Base-by-base conservation (phyloP, 768 basidiomycete species). In the Amanita polypyramis region DNA sequence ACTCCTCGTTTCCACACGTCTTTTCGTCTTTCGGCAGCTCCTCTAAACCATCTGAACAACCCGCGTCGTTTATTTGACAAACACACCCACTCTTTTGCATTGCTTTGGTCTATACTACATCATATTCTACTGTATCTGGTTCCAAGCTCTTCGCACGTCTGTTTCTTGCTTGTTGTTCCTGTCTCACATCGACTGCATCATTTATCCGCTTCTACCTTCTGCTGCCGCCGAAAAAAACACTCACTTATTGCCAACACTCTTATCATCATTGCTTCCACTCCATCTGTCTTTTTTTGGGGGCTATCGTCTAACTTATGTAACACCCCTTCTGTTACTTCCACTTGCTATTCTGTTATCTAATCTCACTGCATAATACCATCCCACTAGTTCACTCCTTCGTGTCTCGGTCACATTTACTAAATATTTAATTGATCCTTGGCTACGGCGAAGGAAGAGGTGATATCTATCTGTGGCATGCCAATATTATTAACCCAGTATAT, bases 361-460 rank as follows among this genome's bases (percentile, higher is more conserved):
- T 47, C 35, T 40, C n/a, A 30, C 40, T 48, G 30, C 37, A 48
- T 41, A 41, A 41, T 48, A 39, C 5, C 44, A 21, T 45, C 10
- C 34, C 15, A 11, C 19, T 19, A 5, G 12, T 35, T n/a, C 34
- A 12, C 2, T 36, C 34, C 44, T 36, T 45, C 20, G n/a, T 35
- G 44, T 35, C 14, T 43, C n/a, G 33, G 29, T 42, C 10, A 17
- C 19, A n/a, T 14, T 11, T 42, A 17, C 10, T 33, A 40, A 15
- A 37, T 14, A 29, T 12, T 45, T 20, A 19, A 30, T 44, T 44
- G 19, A 17, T 47, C 21, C 29, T 39, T 29, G 27, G 17, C 29
- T n/a, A 36, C 14, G 2, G 45, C 38, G 45, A 36, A 47, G 36
- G 44, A 36, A 29, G 34, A 15, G 36, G n/a, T 14, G 25, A 15